Conservation (phyloP, 768 basidiomycete genomes). For the Rhodotorula diobovata region DNA sequence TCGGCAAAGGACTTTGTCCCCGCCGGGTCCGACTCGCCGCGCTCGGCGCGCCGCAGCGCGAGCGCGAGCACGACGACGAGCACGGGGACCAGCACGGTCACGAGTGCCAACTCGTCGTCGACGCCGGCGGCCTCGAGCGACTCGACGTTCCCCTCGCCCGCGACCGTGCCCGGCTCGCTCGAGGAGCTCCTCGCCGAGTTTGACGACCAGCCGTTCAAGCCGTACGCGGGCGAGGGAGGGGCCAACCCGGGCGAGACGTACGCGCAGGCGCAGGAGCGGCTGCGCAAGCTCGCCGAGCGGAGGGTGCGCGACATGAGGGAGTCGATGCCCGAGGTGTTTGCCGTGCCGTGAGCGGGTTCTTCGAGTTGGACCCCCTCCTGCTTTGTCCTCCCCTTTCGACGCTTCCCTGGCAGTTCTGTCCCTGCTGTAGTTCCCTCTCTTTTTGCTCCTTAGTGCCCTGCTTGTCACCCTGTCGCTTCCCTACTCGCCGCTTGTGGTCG, state of each 20-base stretch:
- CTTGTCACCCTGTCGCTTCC: too few species aligned
- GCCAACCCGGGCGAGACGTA: conserved; percentile 13
- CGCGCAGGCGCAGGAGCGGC: conserved; percentile 19
- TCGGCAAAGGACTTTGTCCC: background rate
- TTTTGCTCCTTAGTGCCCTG: too few species aligned
- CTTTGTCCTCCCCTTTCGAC: too few species aligned
- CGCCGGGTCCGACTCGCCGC: background rate
- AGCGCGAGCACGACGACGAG: background rate
- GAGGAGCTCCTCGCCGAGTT: conserved; percentile 16
- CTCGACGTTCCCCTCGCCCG: background rate
- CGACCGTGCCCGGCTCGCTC: background rate
- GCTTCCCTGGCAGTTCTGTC: background rate
- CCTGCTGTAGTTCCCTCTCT: background rate
- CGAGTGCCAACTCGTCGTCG: background rate
- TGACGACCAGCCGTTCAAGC: conserved; percentile 17
- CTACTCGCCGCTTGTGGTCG: too few species aligned
- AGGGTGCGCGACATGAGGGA: background rate
- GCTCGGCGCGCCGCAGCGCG: background rate
- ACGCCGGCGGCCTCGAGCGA: background rate
- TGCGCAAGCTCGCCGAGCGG: background rate
- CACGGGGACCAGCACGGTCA: too few species aligned
- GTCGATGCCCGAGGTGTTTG: background rate
- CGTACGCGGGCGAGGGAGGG: conserved; percentile 15
- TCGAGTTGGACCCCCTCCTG: too few species aligned
- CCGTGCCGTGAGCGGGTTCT: background rate